These are phyloP conservation scores for Tuber microsphaerosporum DNA, from an alignment of 495 filamentous ascomycete genomes.

Conservation along the genomic window DNA sequence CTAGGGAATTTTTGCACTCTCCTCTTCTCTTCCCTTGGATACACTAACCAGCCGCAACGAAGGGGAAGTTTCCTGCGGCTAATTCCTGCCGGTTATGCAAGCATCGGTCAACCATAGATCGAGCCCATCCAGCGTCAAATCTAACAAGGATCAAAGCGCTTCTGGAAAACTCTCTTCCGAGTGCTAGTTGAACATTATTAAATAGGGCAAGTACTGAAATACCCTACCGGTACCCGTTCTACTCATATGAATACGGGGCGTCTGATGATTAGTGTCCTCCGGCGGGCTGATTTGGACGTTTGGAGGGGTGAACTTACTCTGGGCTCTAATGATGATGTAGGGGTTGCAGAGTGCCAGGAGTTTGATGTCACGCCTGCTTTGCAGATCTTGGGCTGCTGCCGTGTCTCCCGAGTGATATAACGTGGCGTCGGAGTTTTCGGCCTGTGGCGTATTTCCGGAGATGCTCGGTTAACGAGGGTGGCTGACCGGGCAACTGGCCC, in stretches of 20 bases:
- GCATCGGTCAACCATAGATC: not conserved
- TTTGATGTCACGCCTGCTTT: not conserved
- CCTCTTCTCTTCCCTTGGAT: not conserved
- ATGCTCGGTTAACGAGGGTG: not conserved
- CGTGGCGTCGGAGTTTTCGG: not conserved
- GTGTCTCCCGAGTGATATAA: not conserved
- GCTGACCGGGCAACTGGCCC: not conserved
- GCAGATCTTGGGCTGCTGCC: not conserved
- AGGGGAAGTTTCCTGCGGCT: not conserved
- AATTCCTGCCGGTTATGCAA: conserved; percentile 1
- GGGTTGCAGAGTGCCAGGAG: not conserved
- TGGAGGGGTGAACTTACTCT: not conserved
- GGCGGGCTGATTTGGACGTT: not conserved
- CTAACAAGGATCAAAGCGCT: not conserved
- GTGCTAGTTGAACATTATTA: not conserved
- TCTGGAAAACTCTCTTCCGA: not conserved
- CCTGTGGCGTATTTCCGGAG: not conserved
- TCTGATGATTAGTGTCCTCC: not conserved
- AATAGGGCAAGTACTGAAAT: not conserved
- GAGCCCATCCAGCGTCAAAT: not conserved
- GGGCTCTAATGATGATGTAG: not conserved
- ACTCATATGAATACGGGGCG: not conserved
- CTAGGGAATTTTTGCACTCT: not conserved
- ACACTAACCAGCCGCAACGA: not conserved
- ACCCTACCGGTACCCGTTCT: not conserved